Evolutionary conservation across 1,284 basidiomycete species (phyloP).

Genomic region (Termitomyces sp.): DNA sequence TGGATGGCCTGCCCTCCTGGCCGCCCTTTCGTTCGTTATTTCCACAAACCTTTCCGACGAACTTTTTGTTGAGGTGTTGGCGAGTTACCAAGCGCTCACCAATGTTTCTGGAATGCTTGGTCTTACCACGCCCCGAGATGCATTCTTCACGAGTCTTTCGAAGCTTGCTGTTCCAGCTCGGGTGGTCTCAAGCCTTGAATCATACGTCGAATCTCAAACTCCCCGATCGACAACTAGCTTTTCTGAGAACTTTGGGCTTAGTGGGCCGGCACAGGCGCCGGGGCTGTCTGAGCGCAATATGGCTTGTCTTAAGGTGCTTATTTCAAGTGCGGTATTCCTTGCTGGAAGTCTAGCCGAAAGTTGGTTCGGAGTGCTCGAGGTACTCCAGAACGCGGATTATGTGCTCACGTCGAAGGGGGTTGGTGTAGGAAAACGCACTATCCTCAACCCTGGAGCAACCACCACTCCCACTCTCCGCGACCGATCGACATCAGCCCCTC

Average conservation of each 20-base stretch:
- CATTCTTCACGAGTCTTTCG: conserved; percentile 83
- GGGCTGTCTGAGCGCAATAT: conserved; percentile 85
- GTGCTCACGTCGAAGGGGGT: conserved; percentile 65
- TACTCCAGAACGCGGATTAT: conserved; percentile 89
- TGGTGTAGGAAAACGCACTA: conserved; percentile 30
- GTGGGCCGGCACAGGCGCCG: conserved; percentile 52
- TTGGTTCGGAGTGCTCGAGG: conserved; percentile 90
- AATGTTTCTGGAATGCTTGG: conserved; percentile 88
- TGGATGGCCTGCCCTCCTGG: conserved; percentile 88
- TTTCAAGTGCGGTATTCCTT: conserved; percentile 77
- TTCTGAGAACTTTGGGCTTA: conserved; percentile 68
- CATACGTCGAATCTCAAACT: conserved; percentile 61
- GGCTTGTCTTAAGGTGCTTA: conserved; percentile 82
- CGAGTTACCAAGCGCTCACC: conserved; percentile 80
- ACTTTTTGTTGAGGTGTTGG: conserved; percentile 79
- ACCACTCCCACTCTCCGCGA: conserved; percentile 24
- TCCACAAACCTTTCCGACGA: conserved; percentile 86
- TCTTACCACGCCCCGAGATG: conserved; percentile 84
- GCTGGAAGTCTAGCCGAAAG: conserved; percentile 80
- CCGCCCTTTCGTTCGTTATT: conserved; percentile 85
- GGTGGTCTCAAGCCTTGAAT: conserved; percentile 80
- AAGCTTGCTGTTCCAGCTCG: conserved; percentile 86
- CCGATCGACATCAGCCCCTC: conserved; percentile 19
- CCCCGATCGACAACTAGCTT: conserved; percentile 59
- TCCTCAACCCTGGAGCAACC: conserved; percentile 28